Base-by-base conservation (phyloP, 192 early-diverging fungal genomes). In the Geranomyces variabilis region DNA sequence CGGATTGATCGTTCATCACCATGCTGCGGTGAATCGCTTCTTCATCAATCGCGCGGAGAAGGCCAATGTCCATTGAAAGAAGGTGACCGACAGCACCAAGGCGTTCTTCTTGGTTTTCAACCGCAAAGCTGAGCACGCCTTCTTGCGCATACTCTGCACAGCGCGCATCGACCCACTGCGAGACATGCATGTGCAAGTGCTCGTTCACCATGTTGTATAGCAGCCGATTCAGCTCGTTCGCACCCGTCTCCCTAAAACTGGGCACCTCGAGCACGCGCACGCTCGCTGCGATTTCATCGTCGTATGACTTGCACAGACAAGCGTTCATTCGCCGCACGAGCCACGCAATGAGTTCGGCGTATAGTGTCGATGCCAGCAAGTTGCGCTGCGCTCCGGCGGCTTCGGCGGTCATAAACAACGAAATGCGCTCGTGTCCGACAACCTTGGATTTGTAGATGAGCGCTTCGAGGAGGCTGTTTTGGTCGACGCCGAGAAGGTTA, bases 271-370 rank as follows among this genome's bases (percentile, higher is more conserved):
- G 81, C 49, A 98, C 83, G 61, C 93, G 93, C 70, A 84, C 96
- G 92, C 49, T 95, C 77, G 69, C 71, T 8, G 68, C 71, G 29
- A 79, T 63, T 29, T 69, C 19, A 88, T 87, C 66, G 80, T 86
- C 14, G 85, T 92, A 53, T 90, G 80, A 48, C 81, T 71, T 87
- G 74, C 89, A 92, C 26, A 95, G 79, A 26, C 87, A 87, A 31
- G 83, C 83, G 81, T 97, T 97, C 57, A 95, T 90, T 60, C 87
- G 86, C 68, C 94, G 92, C 15, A 95, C 85, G n/a, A 97, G 75
- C 89, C 93, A 96, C 10, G 60, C 59, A 49, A 80, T 91, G 17
- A 95, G 73, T 6, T 93, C 83, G 28, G 87, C 86, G 71, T 96
- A 97, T 26, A 97, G 84, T 13, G 89, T 79, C 43, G 85, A 78